Base-by-base conservation (phyloP, 805 yeast species). In the Metschnikowia orientalis region DNA sequence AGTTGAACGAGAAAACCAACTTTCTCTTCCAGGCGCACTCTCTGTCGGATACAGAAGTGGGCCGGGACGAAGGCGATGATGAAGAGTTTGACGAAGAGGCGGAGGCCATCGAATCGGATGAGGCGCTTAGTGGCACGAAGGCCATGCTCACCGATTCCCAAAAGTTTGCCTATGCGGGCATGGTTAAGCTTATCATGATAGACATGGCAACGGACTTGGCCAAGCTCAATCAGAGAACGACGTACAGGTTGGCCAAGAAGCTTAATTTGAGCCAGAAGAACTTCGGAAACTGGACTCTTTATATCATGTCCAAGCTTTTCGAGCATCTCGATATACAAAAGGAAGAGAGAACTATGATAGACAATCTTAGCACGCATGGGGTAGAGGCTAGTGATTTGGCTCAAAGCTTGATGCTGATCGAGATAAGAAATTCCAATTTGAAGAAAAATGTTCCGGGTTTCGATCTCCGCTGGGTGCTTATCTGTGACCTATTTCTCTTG, bases 381-480 rank as follows among this genome's bases (percentile, higher is more conserved):
- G 76, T 92, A 10, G 77, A 77, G 42, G 77, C 84, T 0, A 51
- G 55, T 4, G 97, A 90, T 59, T 67, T 92, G 30, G 68, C 83
- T 2, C 71, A 71, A 10, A 75, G 83, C 26, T 63, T 90, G 35
- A 62, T 71, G 4, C 61, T 64, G 48, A 80, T 23, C 32, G 46
- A 23, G 26, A 30, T 30, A 35, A 37, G 21, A 32, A 38, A 26
- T 21, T 21, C 26, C 24, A 37, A 19, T 40, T 48, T 27, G 42
- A 26, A 37, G 40, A 8, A 45, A 17, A 34, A 20, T 12, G 32
- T 35, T 5, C 28, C 34, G 15, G 58, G 49, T 6, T 57, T 59
- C 34, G 96, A 89, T 49, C 73, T 92, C 14, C 76, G 89, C 18
- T 94, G 98, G 98, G 89, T 96, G 0, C 73, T 90, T 9, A 64